A percentile compares a stretch with the other conserved stretches of the same genome.
phyloP scores from a whole-genome alignment of 225 moss, liverwort and hornwort genomes.

The Marchantia polymorpha region DNA sequence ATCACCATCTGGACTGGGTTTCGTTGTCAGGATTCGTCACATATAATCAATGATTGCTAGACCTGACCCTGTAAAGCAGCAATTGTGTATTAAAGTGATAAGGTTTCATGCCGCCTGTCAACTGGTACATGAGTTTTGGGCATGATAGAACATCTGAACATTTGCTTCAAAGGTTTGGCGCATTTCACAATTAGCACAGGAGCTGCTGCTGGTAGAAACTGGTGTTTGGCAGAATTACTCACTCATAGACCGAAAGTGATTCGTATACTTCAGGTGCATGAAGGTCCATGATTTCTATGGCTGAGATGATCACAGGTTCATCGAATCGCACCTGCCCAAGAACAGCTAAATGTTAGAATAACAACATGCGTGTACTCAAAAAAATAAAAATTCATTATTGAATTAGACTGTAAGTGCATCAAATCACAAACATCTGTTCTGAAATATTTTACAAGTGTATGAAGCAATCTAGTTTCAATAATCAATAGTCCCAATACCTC shows the following conservation, averaged over 20 bases:
- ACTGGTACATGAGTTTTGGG: too few species aligned
- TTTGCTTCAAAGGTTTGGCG: too few species aligned
- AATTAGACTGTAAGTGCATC: not conserved
- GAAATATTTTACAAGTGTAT: not conserved
- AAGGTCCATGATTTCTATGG: constrained; percentile 7
- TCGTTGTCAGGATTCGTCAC: too few species aligned
- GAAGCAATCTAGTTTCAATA: not conserved
- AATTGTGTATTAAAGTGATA: too few species aligned
- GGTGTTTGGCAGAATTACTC: not conserved
- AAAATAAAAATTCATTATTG: too few species aligned
- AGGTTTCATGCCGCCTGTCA: too few species aligned
- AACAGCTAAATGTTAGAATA: not conserved
- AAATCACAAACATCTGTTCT: not conserved
- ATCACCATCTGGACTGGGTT: too few species aligned
- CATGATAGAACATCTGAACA: too few species aligned
- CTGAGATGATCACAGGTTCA: constrained; percentile 12
- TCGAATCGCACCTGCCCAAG: constrained; percentile 2
- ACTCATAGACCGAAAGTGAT: not conserved
- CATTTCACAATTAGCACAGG: too few species aligned
- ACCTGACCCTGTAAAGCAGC: too few species aligned
- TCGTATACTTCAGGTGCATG: not conserved
- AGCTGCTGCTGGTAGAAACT: too few species aligned
- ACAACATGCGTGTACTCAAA: not conserved
- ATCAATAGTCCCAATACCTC: not conserved
- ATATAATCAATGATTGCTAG: too few species aligned